These are phyloP conservation scores for Drechslerella coelobrocha DNA, from an alignment of 2,329 filamentous ascomycete species.

Conservation along the genomic window DNA sequence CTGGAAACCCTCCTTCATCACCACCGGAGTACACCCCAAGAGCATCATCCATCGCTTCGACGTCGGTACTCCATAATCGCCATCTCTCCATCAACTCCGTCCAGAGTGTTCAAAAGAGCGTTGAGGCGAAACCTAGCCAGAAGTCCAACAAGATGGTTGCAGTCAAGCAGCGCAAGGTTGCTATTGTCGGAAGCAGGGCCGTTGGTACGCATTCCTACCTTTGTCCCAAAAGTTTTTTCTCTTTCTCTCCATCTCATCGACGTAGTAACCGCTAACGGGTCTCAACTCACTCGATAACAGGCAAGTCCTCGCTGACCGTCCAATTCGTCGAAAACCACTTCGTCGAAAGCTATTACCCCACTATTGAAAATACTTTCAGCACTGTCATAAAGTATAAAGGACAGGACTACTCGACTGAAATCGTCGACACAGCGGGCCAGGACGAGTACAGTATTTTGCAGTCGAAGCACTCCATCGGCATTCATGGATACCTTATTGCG, in stretches of 20 bases:
- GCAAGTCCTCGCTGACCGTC: slow-evolving; percentile 96
- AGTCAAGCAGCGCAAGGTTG: slow-evolving; percentile 86
- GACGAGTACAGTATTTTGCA: slow-evolving; percentile 99
- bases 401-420: slow-evolving; percentile 93
- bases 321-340: slow-evolving; percentile 98
- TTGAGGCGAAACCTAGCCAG: slow-evolving; percentile 9
- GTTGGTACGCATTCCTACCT: slow-evolving; percentile 68
- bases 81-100: slow-evolving; percentile 37
- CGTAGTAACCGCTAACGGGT: neutral
- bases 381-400: slow-evolving; percentile 92
- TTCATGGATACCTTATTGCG: slow-evolving; percentile 97
- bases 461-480: slow-evolving; percentile 98
- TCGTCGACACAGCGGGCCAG: slow-evolving; percentile 97
- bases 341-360: slow-evolving; percentile 98
- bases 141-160: slow-evolving; percentile 36
- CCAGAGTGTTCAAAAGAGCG: slow-evolving; percentile 6
- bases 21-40: slow-evolving; percentile 42
- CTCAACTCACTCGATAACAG: slow-evolving; percentile 61
- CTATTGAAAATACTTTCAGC: slow-evolving; percentile 98
- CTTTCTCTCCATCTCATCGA: slow-evolving; percentile 20
- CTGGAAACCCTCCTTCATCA: slow-evolving; percentile 10
- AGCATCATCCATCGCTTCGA: slow-evolving; percentile 32
- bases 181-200: slow-evolving; percentile 91
- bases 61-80: slow-evolving; percentile 22
- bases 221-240: slow-evolving; percentile 12